phyloP scores from a whole-genome alignment of 2,329 filamentous ascomycete genomes.

The Fusarium newnesense region DNA sequence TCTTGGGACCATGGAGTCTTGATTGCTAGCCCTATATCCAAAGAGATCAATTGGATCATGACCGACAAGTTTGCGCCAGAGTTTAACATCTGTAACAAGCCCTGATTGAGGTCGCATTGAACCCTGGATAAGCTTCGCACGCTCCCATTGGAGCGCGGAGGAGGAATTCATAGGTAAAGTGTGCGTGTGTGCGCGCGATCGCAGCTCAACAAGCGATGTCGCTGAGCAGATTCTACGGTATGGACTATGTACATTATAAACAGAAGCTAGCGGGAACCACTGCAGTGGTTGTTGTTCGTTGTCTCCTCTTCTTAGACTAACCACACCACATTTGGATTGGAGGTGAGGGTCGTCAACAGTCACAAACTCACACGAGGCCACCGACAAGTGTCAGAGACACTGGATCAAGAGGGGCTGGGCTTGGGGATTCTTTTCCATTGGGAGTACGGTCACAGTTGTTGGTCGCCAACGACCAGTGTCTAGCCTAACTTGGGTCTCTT shows the following conservation, averaged over 20 bases:
- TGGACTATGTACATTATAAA: not conserved
- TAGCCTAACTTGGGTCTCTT: slow-evolving; percentile 41
- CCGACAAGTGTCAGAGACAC: slow-evolving; percentile 27
- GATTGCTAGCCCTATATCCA: not conserved
- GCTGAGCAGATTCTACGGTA: slow-evolving; percentile 17
- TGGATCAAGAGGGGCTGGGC: slow-evolving; percentile 38
- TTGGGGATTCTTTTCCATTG: slow-evolving; percentile 20
- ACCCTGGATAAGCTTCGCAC: slow-evolving; percentile 31
- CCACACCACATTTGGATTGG: slow-evolving; percentile 31
- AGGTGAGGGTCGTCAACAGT: slow-evolving; percentile 37
- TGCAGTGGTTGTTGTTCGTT: slow-evolving; percentile 16
- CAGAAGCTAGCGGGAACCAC: slow-evolving; percentile 33
- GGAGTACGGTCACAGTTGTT: slow-evolving; percentile 36
- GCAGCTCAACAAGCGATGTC: slow-evolving; percentile 36
- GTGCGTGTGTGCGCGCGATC: slow-evolving; percentile 31
- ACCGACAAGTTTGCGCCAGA: slow-evolving; percentile 31
- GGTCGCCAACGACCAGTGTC: slow-evolving; percentile 40
- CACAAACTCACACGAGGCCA: slow-evolving; percentile 33
- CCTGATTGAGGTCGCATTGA: slow-evolving; percentile 34
- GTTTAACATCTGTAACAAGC: slow-evolving; percentile 15
- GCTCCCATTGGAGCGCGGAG: slow-evolving; percentile 33
- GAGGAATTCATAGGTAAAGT: slow-evolving; percentile 21
- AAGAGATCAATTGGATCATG: slow-evolving; percentile 6
- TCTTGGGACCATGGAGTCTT: slow-evolving; percentile 7
- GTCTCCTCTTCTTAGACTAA: slow-evolving; percentile 17